phyloP scores from a whole-genome alignment of 306 rosid species.

The Citrullus mucosospermus region DNA sequence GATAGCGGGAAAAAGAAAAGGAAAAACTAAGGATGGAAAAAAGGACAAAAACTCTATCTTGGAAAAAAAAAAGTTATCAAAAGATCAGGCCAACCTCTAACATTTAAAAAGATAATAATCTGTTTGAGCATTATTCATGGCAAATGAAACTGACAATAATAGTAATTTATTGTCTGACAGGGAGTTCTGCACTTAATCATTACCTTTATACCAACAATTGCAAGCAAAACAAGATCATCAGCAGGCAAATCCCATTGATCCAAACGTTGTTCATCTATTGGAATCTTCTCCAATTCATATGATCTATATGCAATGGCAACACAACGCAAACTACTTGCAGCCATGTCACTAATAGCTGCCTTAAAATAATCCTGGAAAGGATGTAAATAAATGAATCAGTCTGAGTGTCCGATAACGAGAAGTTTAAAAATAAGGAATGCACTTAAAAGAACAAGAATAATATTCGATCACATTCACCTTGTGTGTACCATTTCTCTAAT shows the following conservation, averaged over 20 bases:
- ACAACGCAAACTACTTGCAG: conserved; percentile 86
- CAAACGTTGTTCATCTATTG: conserved; percentile 48
- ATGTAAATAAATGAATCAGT: background rate
- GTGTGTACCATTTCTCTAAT: background rate
- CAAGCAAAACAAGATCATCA: conserved; percentile 71
- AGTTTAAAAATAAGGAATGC: background rate
- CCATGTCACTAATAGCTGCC: conserved; percentile 67
- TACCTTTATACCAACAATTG: conserved; percentile 94
- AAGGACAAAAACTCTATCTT: background rate
- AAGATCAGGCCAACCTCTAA: background rate
- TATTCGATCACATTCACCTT: background rate
- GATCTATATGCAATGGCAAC: conserved; percentile 85
- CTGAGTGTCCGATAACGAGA: background rate
- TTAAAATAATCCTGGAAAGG: conserved; percentile 43
- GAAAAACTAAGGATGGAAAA: background rate
- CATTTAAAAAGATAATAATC: background rate
- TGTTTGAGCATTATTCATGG: background rate
- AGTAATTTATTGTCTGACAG: background rate
- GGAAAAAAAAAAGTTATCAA: background rate
- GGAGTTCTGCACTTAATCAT: conserved; percentile 4
- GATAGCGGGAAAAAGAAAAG: background rate
- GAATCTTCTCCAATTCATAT: conserved; percentile 52
- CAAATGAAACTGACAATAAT: background rate
- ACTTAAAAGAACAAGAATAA: background rate
- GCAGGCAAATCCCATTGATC: conserved; percentile 78